Percentiles rank a stretch among this genome's conserved stretches.
phyloP scores from a whole-genome alignment of 768 basidiomycete species.

The Cystobasidium onofrii region DNA sequence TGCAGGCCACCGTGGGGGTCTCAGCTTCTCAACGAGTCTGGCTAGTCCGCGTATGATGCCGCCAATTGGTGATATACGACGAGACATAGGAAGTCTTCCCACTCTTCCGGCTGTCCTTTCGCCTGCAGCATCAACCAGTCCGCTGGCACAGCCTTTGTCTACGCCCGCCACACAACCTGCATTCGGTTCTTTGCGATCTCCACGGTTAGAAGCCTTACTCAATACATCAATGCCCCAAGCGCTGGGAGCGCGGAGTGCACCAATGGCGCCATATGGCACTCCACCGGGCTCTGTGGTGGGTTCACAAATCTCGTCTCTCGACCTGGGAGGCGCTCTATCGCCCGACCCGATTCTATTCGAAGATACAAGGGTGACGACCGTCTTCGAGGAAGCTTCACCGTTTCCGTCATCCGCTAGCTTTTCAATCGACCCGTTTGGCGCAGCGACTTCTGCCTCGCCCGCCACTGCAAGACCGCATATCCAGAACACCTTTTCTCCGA shows the following conservation, averaged over 20 bases:
- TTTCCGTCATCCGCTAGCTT: background rate
- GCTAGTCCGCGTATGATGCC: background rate
- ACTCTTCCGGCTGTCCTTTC: background rate
- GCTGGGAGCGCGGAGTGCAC: background rate
- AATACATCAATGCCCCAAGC: background rate
- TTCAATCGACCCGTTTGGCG: background rate
- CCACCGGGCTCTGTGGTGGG: background rate
- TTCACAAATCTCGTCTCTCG: background rate
- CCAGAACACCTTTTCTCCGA: background rate
- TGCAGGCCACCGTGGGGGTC: background rate
- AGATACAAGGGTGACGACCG: background rate
- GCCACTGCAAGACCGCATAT: background rate
- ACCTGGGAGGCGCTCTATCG: background rate
- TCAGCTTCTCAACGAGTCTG: background rate
- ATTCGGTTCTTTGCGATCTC: background rate
- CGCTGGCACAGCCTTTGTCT: background rate
- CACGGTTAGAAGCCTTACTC: background rate
- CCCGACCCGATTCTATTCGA: constrained; percentile 1
- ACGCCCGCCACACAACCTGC: background rate
- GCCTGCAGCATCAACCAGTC: background rate
- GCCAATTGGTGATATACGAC: background rate
- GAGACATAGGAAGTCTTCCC: background rate
- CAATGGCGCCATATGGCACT: background rate
- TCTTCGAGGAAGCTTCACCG: background rate
- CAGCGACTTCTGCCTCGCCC: too few species aligned